These are phyloP conservation scores for Xylaria arbuscula DNA, from an alignment of 2,329 filamentous ascomycete genomes.

Conservation along the genomic window DNA sequence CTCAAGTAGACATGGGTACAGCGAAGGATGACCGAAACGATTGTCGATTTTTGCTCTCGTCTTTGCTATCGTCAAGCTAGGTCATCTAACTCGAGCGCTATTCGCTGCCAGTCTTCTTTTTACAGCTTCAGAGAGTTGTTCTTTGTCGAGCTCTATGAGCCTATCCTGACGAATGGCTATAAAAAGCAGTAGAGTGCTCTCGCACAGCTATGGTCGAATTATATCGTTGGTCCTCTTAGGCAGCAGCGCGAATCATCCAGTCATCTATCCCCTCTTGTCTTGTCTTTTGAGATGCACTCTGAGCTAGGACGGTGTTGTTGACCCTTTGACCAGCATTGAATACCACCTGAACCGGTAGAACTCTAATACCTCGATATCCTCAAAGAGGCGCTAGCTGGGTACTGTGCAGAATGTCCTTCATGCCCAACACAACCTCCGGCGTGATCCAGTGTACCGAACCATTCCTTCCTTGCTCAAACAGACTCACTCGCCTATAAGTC, in stretches of 20 bases:
- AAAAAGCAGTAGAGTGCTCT: conserved; percentile 53
- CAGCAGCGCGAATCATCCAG: conserved; percentile 45
- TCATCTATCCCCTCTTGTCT: conserved; percentile 39
- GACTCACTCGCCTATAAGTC: conserved; percentile 31
- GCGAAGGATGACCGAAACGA: conserved; percentile 56
- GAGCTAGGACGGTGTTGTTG: conserved; percentile 42
- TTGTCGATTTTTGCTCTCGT: conserved; percentile 54
- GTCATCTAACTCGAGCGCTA: conserved; percentile 72
- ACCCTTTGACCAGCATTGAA: conserved; percentile 44
- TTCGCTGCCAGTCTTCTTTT: conserved; percentile 64
- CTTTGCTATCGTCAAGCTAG: conserved; percentile 84
- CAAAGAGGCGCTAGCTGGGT: conserved; percentile 42
- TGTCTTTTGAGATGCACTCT: conserved; percentile 44
- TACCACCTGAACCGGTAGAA: conserved; percentile 44
- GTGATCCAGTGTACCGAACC: conserved; percentile 40
- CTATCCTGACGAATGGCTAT: conserved; percentile 62
- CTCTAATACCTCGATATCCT: conserved; percentile 41
- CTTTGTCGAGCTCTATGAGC: conserved; percentile 57
- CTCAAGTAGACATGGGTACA: conserved; percentile 56
- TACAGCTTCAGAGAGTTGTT: conserved; percentile 61
- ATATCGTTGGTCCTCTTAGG: conserved; percentile 47
- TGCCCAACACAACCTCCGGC: conserved; percentile 39
- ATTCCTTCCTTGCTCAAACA: conserved; percentile 39
- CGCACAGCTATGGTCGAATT: conserved; percentile 52
- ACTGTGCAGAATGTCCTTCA: conserved; percentile 43